Evolutionary conservation across 257 asterid species (phyloP), one percentile per base, ranked within the genome.

Genomic region (Plectranthus barbatus): DNA sequence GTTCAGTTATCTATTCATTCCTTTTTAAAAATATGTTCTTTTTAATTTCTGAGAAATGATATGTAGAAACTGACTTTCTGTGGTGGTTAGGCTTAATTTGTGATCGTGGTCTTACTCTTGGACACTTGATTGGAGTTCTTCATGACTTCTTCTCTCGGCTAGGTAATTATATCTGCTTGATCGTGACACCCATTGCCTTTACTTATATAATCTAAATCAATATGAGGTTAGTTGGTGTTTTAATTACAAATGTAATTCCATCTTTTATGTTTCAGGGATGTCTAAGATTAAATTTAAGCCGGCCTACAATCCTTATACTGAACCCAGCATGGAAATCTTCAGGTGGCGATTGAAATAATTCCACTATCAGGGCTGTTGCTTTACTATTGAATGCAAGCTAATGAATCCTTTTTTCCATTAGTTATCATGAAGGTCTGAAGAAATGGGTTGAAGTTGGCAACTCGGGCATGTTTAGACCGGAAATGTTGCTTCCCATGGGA

Each of bases 251-350:
- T 42, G 19, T 59, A 41, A 45, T 31, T 45, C 51, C 9, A 24
- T 61, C 9, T 66, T 47, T 73, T 56, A 17, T 29, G 52, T 75
- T 67, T 39, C 73, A 92, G 98, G 99, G 66, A 92, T 87, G 99
- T 77, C 91, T 60, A 87, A 92, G 82, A 89, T 92, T 55, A 87
- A 87, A 69, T 92, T 86, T 84, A 92, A 92, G 80, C 94, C 97
- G 48, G 99, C 97, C 23, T 90, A 93, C 74, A 90, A 93, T 79
- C 99, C 97, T 26, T 93, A 93, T 36, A 90, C 99, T 11, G 96
- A 90, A 73, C 97, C 99, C 73, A 93, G 99, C 83, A 93, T 93
- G 97, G 99, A 93, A 80, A 93, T 93, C 66, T 93, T 93, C 87
- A 90, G 99, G 99, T 92, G 69, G 61, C 37, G 37, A 66, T 48